Conservation (phyloP, 2,329 filamentous ascomycete species). For the Ophiostoma populinum region DNA sequence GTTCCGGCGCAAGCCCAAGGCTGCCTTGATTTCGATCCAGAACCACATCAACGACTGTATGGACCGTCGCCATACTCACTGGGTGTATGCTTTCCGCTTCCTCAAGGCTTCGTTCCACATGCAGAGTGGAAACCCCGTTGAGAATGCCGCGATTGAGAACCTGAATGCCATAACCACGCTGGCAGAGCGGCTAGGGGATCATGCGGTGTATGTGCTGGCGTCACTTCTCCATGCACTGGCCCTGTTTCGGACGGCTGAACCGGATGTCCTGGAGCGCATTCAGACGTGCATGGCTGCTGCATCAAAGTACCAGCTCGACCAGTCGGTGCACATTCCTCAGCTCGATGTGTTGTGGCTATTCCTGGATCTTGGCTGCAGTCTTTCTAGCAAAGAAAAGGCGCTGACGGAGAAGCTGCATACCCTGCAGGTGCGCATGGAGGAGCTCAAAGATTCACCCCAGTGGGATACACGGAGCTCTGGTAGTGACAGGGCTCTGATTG, state of each 20-base stretch:
- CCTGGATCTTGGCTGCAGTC: constrained; percentile 51
- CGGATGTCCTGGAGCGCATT: constrained; percentile 51
- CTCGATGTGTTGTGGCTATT: constrained; percentile 48
- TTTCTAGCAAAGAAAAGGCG: constrained; percentile 43
- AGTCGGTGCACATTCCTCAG: constrained; percentile 45
- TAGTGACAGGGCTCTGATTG: constrained; percentile 18
- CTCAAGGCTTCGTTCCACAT: constrained; percentile 54
- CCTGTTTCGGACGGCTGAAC: constrained; percentile 44
- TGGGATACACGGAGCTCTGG: constrained; percentile 27
- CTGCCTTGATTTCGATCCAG: constrained; percentile 56
- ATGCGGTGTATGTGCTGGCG: constrained; percentile 46
- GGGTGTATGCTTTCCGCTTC: constrained; percentile 64
- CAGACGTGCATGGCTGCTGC: constrained; percentile 60
- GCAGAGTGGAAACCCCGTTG: constrained; percentile 40
- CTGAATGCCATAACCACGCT: constrained; percentile 43
- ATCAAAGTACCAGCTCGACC: constrained; percentile 51
- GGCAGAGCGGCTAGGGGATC: constrained; percentile 43
- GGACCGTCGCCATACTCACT: constrained; percentile 49
- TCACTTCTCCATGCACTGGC: constrained; percentile 53
- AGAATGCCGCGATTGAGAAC: constrained; percentile 49
- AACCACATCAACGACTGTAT: constrained; percentile 50
- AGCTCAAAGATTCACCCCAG: constrained; percentile 25
- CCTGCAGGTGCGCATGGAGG: constrained; percentile 46
- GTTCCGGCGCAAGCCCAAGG: constrained; percentile 53
- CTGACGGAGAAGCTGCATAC: constrained; percentile 41